A percentile compares a stretch with the other conserved stretches of the same genome.
These are phyloP conservation scores for Pulveroboletus sp. DNA, from an alignment of 768 basidiomycete species.

Conservation along the genomic window DNA sequence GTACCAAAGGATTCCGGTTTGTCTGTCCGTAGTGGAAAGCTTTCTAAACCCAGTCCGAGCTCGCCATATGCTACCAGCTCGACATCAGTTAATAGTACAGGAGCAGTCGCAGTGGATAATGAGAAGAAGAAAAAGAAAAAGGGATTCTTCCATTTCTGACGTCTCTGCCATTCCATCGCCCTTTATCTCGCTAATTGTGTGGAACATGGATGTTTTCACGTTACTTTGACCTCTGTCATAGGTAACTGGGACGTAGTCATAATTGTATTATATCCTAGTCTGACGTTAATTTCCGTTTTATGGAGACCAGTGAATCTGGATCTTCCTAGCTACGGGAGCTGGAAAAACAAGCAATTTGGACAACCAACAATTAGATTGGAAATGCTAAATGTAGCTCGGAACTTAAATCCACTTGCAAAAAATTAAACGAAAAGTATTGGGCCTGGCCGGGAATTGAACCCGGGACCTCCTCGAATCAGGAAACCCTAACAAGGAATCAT, in stretches of 20 bases:
- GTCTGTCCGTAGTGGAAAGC: conserved; percentile 18
- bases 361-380: no score
- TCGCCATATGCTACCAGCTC: conserved; percentile 53
- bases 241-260: neutral
- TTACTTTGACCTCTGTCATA: conserved; percentile 5
- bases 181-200: neutral
- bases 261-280: conserved; percentile 11
- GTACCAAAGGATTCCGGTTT: conserved; percentile 26
- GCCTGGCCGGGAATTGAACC: conserved; percentile 61
- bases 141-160: conserved; percentile 64
- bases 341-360: neutral
- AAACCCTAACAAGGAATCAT: conserved; percentile 52
- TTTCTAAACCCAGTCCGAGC: conserved; percentile 39
- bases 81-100: conserved; percentile 40
- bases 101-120: conserved; percentile 37
- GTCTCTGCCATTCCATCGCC: neutral
- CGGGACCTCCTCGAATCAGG: conserved; percentile 54
- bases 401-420: no score
- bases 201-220: neutral
- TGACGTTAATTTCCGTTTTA: conserved; percentile 14
- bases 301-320: neutral
- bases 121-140: conserved; percentile 80
- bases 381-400: no score
- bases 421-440: conserved; percentile 21
- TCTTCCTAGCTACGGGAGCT: neutral